phyloP scores from a whole-genome alignment of 305 asterid species.

The Solanum chacoense region DNA sequence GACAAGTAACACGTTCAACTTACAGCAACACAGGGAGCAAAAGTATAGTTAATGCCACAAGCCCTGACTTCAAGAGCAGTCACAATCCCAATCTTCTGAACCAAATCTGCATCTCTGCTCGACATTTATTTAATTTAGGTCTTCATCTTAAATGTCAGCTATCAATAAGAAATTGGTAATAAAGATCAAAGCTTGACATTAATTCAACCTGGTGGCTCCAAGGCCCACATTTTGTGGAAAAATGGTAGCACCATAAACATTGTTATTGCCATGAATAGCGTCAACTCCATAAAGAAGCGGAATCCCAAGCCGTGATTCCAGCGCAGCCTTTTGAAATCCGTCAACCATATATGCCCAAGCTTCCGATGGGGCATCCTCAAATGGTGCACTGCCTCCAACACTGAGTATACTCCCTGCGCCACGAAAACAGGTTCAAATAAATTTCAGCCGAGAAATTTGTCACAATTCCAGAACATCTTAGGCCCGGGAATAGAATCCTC shows the following conservation, averaged over 20 bases:
- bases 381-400: constrained; percentile 38
- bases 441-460: not conserved
- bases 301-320: constrained; percentile 28
- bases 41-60: constrained; percentile 27
- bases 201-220: constrained; percentile 25
- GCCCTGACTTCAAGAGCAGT: constrained; percentile 47
- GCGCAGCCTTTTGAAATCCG: constrained; percentile 25
- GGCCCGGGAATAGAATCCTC: not conserved
- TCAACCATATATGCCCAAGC: constrained; percentile 37
- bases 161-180: not conserved
- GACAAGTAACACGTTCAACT: constrained; percentile 3
- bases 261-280: constrained; percentile 33
- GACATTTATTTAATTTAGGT: not conserved
- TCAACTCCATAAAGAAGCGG: constrained; percentile 25
- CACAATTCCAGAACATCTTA: not conserved
- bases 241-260: constrained; percentile 27
- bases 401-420: constrained; percentile 27
- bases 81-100: constrained; percentile 27
- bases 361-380: constrained; percentile 22
- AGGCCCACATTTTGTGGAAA: constrained; percentile 31
- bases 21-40: constrained; percentile 51
- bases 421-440: not conserved
- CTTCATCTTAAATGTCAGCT: not conserved
- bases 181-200: not conserved
- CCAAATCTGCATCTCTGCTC: constrained; percentile 34